Percentiles rank a stretch among this genome's conserved stretches.
Evolutionary conservation across 2,329 filamentous ascomycete species (phyloP).

Genomic region (Leptographium radiaticola): DNA sequence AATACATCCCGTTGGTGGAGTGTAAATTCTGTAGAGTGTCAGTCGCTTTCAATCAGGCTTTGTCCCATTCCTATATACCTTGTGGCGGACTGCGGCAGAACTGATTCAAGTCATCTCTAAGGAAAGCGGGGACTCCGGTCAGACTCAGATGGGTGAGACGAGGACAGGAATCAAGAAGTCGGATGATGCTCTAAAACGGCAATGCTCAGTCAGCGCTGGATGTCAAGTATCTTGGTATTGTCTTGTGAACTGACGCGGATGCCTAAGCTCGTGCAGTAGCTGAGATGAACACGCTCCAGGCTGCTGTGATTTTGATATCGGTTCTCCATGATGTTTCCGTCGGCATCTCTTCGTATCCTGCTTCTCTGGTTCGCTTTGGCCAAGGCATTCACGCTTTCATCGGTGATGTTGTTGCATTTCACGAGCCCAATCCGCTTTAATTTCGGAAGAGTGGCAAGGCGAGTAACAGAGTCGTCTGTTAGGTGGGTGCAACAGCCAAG

Average conservation of each 20-base stretch:
- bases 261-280: slow-evolving; percentile 80
- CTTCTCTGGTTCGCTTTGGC: slow-evolving; percentile 53
- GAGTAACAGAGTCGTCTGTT: slow-evolving; percentile 75
- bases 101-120: slow-evolving; percentile 67
- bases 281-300: slow-evolving; percentile 87
- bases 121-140: slow-evolving; percentile 84
- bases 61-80: slow-evolving; percentile 29
- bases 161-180: slow-evolving; percentile 78
- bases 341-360: slow-evolving; percentile 33
- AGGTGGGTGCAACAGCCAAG: slow-evolving; percentile 86
- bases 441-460: slow-evolving; percentile 78
- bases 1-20: slow-evolving; percentile 92
- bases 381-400: slow-evolving; percentile 74
- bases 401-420: slow-evolving; percentile 84
- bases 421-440: slow-evolving; percentile 89
- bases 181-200: slow-evolving; percentile 63
- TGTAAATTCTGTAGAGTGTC: slow-evolving; percentile 60
- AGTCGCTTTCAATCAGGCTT: not conserved
- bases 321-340: slow-evolving; percentile 32
- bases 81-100: slow-evolving; percentile 79
- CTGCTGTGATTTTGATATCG: slow-evolving; percentile 48
- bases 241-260: slow-evolving; percentile 50
- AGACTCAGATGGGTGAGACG: slow-evolving; percentile 88
- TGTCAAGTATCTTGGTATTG: not conserved
- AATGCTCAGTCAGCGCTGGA: slow-evolving; percentile 14